Evolutionary conservation across 495 filamentous ascomycete species (phyloP).

Genomic region (Trichodelitschia bisporula): DNA sequence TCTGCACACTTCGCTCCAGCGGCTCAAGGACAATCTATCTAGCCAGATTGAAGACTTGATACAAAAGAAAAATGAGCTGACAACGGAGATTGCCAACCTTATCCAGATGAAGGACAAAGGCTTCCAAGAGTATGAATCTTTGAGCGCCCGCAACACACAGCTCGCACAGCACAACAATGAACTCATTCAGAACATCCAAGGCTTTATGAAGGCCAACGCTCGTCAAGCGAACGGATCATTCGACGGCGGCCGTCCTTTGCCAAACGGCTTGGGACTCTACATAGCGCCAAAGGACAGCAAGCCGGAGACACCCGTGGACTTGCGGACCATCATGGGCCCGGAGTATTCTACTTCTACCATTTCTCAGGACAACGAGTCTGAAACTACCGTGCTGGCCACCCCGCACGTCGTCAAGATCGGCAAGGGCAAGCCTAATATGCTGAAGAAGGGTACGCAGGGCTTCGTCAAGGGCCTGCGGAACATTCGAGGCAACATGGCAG

Average conservation of each 20-base stretch:
- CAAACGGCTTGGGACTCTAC: constrained; percentile 74
- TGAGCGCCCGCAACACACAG: constrained; percentile 82
- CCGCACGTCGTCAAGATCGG: constrained; percentile 82
- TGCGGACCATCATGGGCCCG: constrained; percentile 16
- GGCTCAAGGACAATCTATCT: constrained; percentile 55
- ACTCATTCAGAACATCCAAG: constrained; percentile 80
- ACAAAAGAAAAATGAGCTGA: constrained; percentile 51
- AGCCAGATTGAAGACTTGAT: constrained; percentile 65
- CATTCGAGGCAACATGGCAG: constrained; percentile 34
- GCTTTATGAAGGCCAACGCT: constrained; percentile 31
- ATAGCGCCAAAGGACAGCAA: constrained; percentile 41
- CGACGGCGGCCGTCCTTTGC: constrained; percentile 22
- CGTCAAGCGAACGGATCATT: constrained; percentile 19
- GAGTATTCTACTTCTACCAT: too few relatives aligned
- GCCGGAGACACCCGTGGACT: constrained; percentile 40
- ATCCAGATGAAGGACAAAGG: constrained; percentile 69
- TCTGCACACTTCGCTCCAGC: constrained; percentile 67
- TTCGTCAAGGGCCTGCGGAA: constrained; percentile 75
- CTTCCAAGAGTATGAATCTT: constrained; percentile 82
- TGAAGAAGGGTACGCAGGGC: constrained; percentile 88
- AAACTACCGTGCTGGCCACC: constrained; percentile 20
- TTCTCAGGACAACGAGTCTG: constrained; percentile 2
- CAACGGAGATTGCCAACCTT: constrained; percentile 59
- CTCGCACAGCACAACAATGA: constrained; percentile 86
- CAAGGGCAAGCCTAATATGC: constrained; percentile 80